These are phyloP conservation scores for Arabidopsis lyrata DNA, from an alignment of 441 rosid genomes.

Conservation along the genomic window DNA sequence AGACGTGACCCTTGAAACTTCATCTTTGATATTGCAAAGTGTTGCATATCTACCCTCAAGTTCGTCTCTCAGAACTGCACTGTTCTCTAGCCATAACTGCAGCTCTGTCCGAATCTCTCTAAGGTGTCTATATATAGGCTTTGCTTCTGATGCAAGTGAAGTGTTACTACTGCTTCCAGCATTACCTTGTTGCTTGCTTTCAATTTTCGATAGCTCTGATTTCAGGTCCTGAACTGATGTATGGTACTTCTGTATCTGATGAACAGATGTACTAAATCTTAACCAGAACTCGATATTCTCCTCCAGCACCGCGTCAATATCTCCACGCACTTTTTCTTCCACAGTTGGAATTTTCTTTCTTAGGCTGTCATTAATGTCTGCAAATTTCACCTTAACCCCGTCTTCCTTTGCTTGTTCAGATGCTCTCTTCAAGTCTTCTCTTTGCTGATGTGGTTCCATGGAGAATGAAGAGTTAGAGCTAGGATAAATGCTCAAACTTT, in stretches of 20 bases:
- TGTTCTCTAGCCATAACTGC: conserved; percentile 82
- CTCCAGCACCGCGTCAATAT: conserved; percentile 77
- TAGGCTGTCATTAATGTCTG: conserved; percentile 32
- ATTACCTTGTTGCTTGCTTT: conserved; percentile 45
- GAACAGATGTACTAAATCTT: conserved; percentile 81
- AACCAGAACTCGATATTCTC: conserved; percentile 96
- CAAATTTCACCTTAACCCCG: conserved; percentile 45
- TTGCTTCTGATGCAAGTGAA: conserved; percentile 53
- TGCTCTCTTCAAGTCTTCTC: conserved; percentile 31
- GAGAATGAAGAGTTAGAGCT: conserved; percentile 45
- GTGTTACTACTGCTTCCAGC: conserved; percentile 23
- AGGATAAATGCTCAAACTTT: conserved; percentile 41
- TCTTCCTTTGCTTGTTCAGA: conserved; percentile 29
- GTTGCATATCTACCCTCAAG: conserved; percentile 58
- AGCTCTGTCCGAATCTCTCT: conserved; percentile 76
- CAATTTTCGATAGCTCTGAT: conserved; percentile 57
- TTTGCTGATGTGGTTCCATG: conserved; percentile 45
- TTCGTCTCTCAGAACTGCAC: conserved; percentile 71
- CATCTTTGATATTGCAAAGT: conserved; percentile 68
- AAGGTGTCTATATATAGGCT: conserved; percentile 72
- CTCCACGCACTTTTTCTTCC: conserved; percentile 69
- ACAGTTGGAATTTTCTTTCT: conserved; percentile 45
- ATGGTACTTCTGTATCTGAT: conserved; percentile 77
- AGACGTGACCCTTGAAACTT: conserved; percentile 56
- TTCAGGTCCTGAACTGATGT: conserved; percentile 69